Percentiles rank a stretch among this genome's conserved stretches.
These are phyloP conservation scores for Beauveria brongniartii DNA, from an alignment of 2,329 filamentous ascomycete genomes.

Conservation along the genomic window DNA sequence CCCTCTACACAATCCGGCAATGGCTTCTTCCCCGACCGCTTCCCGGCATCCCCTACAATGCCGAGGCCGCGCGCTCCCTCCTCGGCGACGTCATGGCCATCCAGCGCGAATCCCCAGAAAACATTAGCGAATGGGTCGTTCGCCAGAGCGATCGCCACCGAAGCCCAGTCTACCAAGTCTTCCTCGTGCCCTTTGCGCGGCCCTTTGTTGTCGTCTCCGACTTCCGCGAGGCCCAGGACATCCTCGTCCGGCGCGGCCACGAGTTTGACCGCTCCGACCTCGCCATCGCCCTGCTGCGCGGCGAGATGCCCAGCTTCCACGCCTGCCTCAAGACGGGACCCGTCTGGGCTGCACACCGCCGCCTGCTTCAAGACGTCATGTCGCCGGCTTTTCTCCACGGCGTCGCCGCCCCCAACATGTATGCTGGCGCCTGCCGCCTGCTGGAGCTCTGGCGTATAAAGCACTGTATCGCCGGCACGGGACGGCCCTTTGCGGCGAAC, in stretches of 20 bases:
- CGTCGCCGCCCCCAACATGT: constrained; percentile 23
- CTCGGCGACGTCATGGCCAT: constrained; percentile 33
- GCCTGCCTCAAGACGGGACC: constrained; percentile 23
- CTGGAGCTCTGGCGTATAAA: constrained; percentile 29
- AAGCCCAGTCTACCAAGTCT: constrained; percentile 38
- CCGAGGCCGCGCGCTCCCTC: constrained; percentile 23
- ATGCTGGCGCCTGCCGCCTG: constrained; percentile 22
- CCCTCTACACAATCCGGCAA: constrained; percentile 10
- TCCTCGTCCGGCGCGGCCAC: constrained; percentile 32
- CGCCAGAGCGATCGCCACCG: constrained; percentile 23
- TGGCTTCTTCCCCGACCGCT: constrained; percentile 33
- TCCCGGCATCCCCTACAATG: constrained; percentile 37
- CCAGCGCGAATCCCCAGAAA: constrained; percentile 3
- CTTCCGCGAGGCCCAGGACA: constrained; percentile 34
- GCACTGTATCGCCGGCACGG: constrained; percentile 18
- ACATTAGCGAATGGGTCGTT: constrained; percentile 19
- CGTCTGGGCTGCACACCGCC: constrained; percentile 25
- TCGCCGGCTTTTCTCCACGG: constrained; percentile 25
- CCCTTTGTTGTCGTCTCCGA: constrained; percentile 37
- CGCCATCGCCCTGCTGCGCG: constrained; percentile 24
- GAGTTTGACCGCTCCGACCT: constrained; percentile 36
- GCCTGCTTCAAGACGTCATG: constrained; percentile 31
- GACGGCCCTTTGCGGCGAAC: constrained; percentile 18
- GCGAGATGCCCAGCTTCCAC: constrained; percentile 26
- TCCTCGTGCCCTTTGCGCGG: constrained; percentile 32